Conservation (phyloP, 257 asterid genomes). For the Solanum sitiens region DNA sequence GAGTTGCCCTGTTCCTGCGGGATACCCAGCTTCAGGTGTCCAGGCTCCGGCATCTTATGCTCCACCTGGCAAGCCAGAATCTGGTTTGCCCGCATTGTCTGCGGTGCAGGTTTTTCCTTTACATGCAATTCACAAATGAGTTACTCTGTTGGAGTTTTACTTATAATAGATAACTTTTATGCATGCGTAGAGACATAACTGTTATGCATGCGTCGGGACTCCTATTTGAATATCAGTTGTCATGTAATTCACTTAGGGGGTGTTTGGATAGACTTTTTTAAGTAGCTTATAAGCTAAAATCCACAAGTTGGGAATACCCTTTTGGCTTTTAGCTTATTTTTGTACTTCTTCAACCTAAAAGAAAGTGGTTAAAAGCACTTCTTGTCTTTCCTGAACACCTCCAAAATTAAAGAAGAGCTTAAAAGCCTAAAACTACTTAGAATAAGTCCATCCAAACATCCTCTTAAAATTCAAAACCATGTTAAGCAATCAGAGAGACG, state of each 20-base stretch:
- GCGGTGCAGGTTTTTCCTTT: slow-evolving; percentile 56
- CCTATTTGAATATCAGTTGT: not conserved
- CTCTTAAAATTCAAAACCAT: not conserved
- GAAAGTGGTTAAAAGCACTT: not conserved
- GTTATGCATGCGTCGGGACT: not conserved
- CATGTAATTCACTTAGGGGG: not conserved
- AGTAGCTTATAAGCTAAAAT: not conserved
- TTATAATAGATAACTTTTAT: not conserved
- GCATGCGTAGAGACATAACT: not conserved
- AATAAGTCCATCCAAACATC: not conserved
- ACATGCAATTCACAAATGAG: not conserved
- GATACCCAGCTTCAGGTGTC: slow-evolving; percentile 46
- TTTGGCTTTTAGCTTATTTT: not conserved
- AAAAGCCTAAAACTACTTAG: not conserved
- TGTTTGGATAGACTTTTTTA: not conserved
- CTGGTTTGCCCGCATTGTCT: slow-evolving; percentile 42
- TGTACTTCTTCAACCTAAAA: not conserved
- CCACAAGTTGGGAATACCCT: not conserved
- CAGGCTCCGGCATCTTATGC: slow-evolving; percentile 49
- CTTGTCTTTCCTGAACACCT: not conserved
- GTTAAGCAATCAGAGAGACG: not conserved
- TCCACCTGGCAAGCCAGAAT: slow-evolving; percentile 59
- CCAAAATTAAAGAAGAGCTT: not conserved
- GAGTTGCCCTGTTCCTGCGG: slow-evolving; percentile 51
- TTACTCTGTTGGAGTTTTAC: not conserved